phyloP scores from a whole-genome alignment of 768 basidiomycete species.

The Tricholoma furcatifolium region DNA sequence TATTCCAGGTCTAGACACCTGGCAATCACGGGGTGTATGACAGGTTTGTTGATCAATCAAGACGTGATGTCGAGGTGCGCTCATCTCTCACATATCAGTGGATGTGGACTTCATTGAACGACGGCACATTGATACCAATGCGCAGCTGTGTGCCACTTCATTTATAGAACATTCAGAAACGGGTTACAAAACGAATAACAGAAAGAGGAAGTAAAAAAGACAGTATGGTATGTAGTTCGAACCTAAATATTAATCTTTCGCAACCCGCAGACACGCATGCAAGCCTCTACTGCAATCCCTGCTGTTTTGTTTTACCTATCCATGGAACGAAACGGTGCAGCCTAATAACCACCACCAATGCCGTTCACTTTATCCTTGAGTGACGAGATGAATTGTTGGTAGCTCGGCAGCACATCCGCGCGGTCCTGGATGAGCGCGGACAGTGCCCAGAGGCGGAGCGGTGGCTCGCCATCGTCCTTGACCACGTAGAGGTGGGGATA shows the following conservation, averaged over 20 bases:
- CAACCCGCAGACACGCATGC: constrained; percentile 5
- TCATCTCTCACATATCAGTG: too few species aligned
- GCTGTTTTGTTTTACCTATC: neutral
- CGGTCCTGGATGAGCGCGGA: constrained; percentile 94
- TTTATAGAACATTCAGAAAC: neutral
- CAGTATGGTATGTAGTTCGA: constrained; percentile 16
- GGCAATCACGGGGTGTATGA: too few species aligned
- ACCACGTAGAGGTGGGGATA: constrained; percentile 94
- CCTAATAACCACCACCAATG: constrained; percentile 20
- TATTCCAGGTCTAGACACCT: too few species aligned
- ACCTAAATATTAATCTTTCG: constrained; percentile 16
- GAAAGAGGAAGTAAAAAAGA: constrained; percentile 3
- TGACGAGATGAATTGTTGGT: constrained; percentile 89
- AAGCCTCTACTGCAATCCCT: constrained; percentile 12
- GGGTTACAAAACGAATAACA: constrained; percentile 15
- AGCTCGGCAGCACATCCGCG: constrained; percentile 91
- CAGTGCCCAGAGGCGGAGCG: constrained; percentile 86
- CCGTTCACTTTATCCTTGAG: constrained; percentile 69
- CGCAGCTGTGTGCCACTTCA: too few species aligned
- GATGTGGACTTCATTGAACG: too few species aligned
- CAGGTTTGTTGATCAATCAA: too few species aligned
- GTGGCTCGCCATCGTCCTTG: constrained; percentile 97
- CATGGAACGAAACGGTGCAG: neutral
- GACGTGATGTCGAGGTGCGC: too few species aligned
- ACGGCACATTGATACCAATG: too few species aligned